Evolutionary conservation across 2,329 filamentous ascomycete species (phyloP).

Genomic region (Botrytis tulipae): DNA sequence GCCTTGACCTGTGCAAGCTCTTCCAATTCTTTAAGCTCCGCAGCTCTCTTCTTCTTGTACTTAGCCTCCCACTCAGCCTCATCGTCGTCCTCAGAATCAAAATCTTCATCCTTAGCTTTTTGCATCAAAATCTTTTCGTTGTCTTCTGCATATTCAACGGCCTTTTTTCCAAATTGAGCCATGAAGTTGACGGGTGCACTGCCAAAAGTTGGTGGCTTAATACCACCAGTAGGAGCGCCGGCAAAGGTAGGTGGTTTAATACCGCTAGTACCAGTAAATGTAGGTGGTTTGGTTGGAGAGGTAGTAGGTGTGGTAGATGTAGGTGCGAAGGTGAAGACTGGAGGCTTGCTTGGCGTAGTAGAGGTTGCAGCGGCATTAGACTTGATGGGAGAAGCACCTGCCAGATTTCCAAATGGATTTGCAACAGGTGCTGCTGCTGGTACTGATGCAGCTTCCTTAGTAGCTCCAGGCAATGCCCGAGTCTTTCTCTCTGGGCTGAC

Average conservation of each 20-base stretch:
- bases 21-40: conserved; percentile 29
- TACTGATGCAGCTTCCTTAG: background rate
- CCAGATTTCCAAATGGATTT: conserved; percentile 36
- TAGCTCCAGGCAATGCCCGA: conserved; percentile 14
- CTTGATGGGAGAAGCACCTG: conserved; percentile 26
- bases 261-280: conserved; percentile 4
- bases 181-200: conserved; percentile 29
- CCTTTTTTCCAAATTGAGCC: conserved; percentile 32
- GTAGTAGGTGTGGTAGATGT: conserved; percentile 11
- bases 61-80: conserved; percentile 32
- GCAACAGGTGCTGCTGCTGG: conserved; percentile 27
- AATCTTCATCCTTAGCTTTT: conserved; percentile 35
- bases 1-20: conserved; percentile 26
- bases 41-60: conserved; percentile 27
- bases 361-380: conserved; percentile 17
- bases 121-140: conserved; percentile 32
- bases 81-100: conserved; percentile 37
- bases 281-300: conserved; percentile 23
- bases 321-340: background rate
- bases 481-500: conserved; percentile 31
- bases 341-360: conserved; percentile 9
- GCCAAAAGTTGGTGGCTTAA: conserved; percentile 34
- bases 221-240: conserved; percentile 9
- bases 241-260: conserved; percentile 15
- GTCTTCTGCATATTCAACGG: conserved; percentile 27